Base-by-base conservation (phyloP, 2,329 filamentous ascomycete species). In the Macroventuria anomochaeta region DNA sequence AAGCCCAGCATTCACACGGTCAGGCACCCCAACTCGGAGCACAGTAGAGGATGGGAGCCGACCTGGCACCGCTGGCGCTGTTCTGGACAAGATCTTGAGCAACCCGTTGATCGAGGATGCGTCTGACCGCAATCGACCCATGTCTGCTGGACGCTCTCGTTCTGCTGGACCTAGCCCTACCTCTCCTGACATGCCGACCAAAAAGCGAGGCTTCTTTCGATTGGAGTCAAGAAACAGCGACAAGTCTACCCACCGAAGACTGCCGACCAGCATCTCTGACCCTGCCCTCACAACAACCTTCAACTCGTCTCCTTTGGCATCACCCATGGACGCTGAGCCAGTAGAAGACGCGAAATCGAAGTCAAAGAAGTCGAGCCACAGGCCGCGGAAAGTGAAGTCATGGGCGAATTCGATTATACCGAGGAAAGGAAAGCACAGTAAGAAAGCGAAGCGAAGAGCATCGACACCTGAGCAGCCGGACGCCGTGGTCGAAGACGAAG, bases 21-120 rank as follows among this genome's bases (percentile, higher is more conserved):
- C 72, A 57, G 73, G 59, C 12, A 71, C 72, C 6, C 70, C 71
- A 2, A 70, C 71, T 29, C 67, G 78, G 26, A 75, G 69, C 58
- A 77, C 75, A 31, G 67, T 76, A 29, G 77, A 77, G 54, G 70
- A 76, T 42, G 76, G 77, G 33, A 63, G 53, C 46, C 69, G 88
- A 28, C 88, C 88, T 8, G 88, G 85, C 64, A 91, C 88, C 2
- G 88, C 88, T 15, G 88, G 88, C 25, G 86, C 87, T n/a, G 79
- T 90, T 42, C 72, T 91, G 11, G 86, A 89, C 57, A 71, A 63
- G 40, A 60, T 67, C 4, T 62, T 66, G 52, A 66, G 61, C 39
- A 53, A 49, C 32, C 55, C 62, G 15, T 62, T 73, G 32, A 65
- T 58, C 2, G 65, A 57, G 5, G 68, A 71, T 28, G 39, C 65